Conservation (phyloP, 495 filamentous ascomycete genomes). For the Neurospora africana region DNA sequence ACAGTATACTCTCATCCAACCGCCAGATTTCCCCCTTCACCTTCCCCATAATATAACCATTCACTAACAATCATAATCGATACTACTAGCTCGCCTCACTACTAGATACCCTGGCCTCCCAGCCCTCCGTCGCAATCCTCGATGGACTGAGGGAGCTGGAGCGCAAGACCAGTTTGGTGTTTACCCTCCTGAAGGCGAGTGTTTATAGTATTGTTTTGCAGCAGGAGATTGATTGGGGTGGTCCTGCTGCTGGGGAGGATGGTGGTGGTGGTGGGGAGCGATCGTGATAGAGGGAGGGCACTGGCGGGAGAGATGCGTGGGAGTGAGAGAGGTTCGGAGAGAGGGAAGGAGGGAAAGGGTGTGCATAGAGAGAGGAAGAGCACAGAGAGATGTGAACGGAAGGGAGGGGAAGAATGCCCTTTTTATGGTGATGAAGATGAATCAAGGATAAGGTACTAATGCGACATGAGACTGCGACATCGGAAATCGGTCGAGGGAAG, state of each 20-base stretch:
- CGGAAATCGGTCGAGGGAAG: background rate
- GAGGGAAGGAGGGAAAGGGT: too few relatives aligned
- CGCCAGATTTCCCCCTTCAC: too few relatives aligned
- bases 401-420: background rate
- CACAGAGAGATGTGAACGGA: too few relatives aligned
- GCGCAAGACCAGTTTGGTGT: slow-evolving; percentile 86
- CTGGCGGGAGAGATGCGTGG: background rate
- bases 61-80: background rate
- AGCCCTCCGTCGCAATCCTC: slow-evolving; percentile 59
- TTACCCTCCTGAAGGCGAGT: slow-evolving; percentile 91
- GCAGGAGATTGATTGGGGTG: slow-evolving; percentile 71
- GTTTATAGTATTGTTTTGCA: slow-evolving; percentile 97
- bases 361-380: too few relatives aligned
- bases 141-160: slow-evolving; percentile 83
- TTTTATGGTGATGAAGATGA: background rate
- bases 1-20: slow-evolving; percentile 12
- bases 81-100: slow-evolving; percentile 45
- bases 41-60: too few relatives aligned
- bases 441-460: background rate
- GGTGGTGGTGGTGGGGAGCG: background rate
- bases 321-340: too few relatives aligned
- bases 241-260: background rate
- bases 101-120: slow-evolving; percentile 50
- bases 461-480: background rate
- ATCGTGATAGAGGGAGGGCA: background rate